These are phyloP conservation scores for Monosporascus sp. DNA, from an alignment of 2,329 filamentous ascomycete genomes.

Conservation along the genomic window DNA sequence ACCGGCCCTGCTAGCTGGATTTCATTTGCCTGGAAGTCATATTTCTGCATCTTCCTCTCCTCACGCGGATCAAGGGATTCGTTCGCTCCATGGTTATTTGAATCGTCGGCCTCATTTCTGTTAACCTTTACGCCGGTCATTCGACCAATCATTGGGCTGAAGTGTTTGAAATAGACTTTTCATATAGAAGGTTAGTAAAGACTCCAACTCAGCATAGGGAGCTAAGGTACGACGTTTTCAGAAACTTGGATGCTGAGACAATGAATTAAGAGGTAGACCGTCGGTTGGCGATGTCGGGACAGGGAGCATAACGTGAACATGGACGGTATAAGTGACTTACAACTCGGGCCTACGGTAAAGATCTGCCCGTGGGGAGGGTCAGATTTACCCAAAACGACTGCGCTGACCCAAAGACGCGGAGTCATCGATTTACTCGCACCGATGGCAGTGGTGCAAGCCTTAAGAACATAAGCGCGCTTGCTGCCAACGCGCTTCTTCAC, in stretches of 20 bases:
- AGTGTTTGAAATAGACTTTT: conserved; percentile 68
- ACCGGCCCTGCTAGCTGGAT: conserved; percentile 83
- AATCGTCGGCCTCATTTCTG: conserved; percentile 48
- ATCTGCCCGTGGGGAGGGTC: conserved; percentile 61
- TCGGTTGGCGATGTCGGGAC: too few species aligned
- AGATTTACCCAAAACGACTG: conserved; percentile 72
- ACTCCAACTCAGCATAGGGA: too few species aligned
- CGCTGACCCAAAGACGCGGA: conserved; percentile 65
- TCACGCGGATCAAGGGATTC: conserved; percentile 7
- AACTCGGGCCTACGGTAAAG: conserved; percentile 73
- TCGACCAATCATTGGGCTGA: conserved; percentile 81
- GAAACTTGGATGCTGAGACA: too few species aligned
- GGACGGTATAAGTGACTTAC: not conserved
- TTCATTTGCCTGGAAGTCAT: conserved; percentile 93
- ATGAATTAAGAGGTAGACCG: too few species aligned
- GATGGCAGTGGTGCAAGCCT: conserved; percentile 60
- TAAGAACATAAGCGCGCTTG: conserved; percentile 77
- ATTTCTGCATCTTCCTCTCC: conserved; percentile 59
- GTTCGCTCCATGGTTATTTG: conserved; percentile 23
- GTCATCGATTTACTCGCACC: conserved; percentile 59
- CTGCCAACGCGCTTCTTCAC: conserved; percentile 82
- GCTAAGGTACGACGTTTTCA: too few species aligned
- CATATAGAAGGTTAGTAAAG: too few species aligned
- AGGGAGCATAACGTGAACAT: too few species aligned
- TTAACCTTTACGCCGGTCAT: conserved; percentile 68